Base-by-base conservation (phyloP, 139 green algal genomes). In the Yamagishiella unicocca region DNA sequence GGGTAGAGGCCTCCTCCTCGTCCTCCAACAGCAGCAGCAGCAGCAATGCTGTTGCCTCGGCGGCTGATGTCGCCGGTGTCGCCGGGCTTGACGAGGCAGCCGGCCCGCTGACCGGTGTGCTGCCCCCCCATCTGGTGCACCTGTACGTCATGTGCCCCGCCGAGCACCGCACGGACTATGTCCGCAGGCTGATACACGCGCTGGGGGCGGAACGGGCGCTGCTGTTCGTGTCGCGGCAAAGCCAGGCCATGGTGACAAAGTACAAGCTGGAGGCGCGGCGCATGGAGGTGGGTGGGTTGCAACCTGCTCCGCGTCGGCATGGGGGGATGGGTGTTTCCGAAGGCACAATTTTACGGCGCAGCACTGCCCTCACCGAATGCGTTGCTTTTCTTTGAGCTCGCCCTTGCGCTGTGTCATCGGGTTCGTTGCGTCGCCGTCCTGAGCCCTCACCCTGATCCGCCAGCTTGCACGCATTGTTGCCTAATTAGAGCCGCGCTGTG, bases 211-310 rank as follows among this genome's bases (percentile, higher is more conserved):
- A 96, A 82, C 91, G 90, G 4, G 94, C 82, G 3, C 89, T 99
- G 2, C 90, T 99, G 55, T 99, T 99, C 90, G 95, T 98, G 90
- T 97, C 97, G 85, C 96, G 93, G 67, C 91, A 94, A 77, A 90
- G 92, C 55, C 90, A 95, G 4, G 89, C 97, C 2, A 90, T 95
- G 84, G 95, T 97, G 68, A 92, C 90, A 3, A 74, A 93, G 90
- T 84, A 88, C 58, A 98, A 97, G 90, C 93, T 99, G 67, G 74
- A 83, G 37, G 93, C 94, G 0, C 87, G 92, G 27, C 90, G 93
- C 54, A 95, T 99, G 90, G 38, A 78, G 42, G 70, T 78, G 27
- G 9, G 45, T 27, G n/a, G n/a, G n/a, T n/a, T n/a, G n/a, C n/a
- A n/a, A n/a, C n/a, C n/a, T n/a, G n/a, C n/a, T n/a, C n/a, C n/a